Percentiles rank a stretch among this genome's conserved stretches.
Evolutionary conservation across 306 rosid species (phyloP).

Genomic region (Phaseolus lunatus): DNA sequence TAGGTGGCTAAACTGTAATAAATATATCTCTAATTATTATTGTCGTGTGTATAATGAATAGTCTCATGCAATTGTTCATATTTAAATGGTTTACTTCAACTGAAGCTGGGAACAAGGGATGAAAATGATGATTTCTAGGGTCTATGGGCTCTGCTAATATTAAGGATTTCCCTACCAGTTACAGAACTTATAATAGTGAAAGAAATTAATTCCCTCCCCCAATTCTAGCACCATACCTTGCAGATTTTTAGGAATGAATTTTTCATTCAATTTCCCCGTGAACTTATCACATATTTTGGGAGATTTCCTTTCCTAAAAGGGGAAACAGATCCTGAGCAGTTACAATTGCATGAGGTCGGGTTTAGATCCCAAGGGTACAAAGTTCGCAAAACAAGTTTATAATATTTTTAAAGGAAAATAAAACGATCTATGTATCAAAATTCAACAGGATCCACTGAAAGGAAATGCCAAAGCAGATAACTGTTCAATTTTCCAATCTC

Average conservation of each 20-base stretch:
- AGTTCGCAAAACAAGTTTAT: not conserved
- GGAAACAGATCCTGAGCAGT: not conserved
- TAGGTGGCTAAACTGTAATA: too few species aligned
- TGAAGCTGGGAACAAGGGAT: too few species aligned
- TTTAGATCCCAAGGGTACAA: not conserved
- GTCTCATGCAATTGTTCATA: too few species aligned
- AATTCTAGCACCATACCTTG: not conserved
- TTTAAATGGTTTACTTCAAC: too few species aligned
- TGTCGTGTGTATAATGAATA: too few species aligned
- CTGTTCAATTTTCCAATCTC: slow-evolving; percentile 1
- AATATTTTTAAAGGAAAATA: not conserved
- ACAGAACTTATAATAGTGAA: too few species aligned
- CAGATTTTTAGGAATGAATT: not conserved
- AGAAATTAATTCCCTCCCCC: too few species aligned
- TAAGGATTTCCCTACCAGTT: too few species aligned
- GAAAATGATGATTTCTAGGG: too few species aligned
- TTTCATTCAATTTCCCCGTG: slow-evolving; percentile 8
- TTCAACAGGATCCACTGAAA: not conserved
- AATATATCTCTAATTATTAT: too few species aligned
- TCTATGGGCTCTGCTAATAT: too few species aligned
- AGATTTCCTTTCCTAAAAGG: not conserved
- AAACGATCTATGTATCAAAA: not conserved
- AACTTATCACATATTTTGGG: not conserved
- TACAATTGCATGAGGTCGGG: not conserved
- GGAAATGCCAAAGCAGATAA: slow-evolving; percentile 15